These are phyloP conservation scores for Parastagonospora avenae DNA, from an alignment of 2,329 filamentous ascomycete genomes.

Conservation along the genomic window DNA sequence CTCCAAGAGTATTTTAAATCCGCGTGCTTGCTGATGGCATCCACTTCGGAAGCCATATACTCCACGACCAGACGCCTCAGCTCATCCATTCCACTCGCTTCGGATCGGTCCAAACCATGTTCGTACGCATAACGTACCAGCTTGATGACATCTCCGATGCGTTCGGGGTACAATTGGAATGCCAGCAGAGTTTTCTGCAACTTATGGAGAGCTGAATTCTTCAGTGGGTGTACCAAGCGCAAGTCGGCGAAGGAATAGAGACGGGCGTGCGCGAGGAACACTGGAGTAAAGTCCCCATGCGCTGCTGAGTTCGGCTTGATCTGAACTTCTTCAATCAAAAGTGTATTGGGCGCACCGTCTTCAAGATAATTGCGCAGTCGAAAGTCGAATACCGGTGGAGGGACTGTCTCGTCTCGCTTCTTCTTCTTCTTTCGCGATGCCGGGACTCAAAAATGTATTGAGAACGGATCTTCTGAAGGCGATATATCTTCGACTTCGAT, in stretches of 20 bases:
- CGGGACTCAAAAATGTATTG: too few relatives aligned
- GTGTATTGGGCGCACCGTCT: not conserved
- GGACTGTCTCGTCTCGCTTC: too few relatives aligned
- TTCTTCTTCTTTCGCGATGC: slow-evolving; percentile 4
- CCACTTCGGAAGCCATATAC: slow-evolving; percentile 28
- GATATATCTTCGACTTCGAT: too few relatives aligned
- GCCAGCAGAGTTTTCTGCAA: slow-evolving; percentile 30
- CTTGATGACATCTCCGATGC: slow-evolving; percentile 29
- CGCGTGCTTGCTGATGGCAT: slow-evolving; percentile 19
- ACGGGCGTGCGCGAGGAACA: slow-evolving; percentile 37
- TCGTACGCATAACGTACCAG: slow-evolving; percentile 31
- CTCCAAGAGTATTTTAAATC: slow-evolving; percentile 26
- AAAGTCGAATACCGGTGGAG: too few relatives aligned
- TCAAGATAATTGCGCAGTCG: too few relatives aligned
- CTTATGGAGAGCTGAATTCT: slow-evolving; percentile 29
- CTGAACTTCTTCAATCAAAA: slow-evolving; percentile 1
- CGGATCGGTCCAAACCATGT: slow-evolving; percentile 12
- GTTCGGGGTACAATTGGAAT: slow-evolving; percentile 27
- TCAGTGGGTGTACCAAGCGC: slow-evolving; percentile 28
- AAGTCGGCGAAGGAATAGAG: slow-evolving; percentile 35
- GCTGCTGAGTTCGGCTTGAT: slow-evolving; percentile 5
- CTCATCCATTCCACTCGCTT: slow-evolving; percentile 20
- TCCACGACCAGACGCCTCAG: slow-evolving; percentile 28
- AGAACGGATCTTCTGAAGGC: too few relatives aligned
- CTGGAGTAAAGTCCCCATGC: slow-evolving; percentile 21